These are phyloP conservation scores for Heterobasidion occidentale DNA, from an alignment of 1,284 basidiomycete species.

Conservation along the genomic window DNA sequence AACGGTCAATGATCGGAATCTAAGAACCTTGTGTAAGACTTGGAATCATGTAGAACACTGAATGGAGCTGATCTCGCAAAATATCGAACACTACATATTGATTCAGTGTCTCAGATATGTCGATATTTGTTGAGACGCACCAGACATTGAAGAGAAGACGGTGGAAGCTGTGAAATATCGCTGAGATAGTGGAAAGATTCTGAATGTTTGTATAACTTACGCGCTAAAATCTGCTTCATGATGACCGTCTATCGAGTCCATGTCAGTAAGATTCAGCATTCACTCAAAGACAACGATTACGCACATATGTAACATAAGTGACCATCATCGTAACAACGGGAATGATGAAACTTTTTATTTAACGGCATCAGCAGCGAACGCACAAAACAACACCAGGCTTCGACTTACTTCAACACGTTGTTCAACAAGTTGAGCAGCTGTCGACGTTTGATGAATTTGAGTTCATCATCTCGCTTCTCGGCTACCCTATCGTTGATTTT, in stretches of 20 bases:
- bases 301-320: constrained; percentile 54
- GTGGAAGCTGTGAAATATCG: constrained; percentile 20
- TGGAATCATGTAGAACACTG: constrained; percentile 24
- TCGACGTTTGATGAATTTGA: constrained; percentile 36
- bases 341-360: constrained; percentile 41
- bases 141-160: constrained; percentile 32
- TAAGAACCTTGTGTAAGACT: constrained; percentile 22
- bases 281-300: constrained; percentile 6
- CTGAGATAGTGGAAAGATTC: constrained; percentile 14
- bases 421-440: constrained; percentile 30
- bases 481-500: constrained; percentile 35
- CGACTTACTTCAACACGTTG: constrained; percentile 27
- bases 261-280: not conserved
- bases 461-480: constrained; percentile 47
- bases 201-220: constrained; percentile 9
- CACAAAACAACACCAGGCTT: constrained; percentile 7
- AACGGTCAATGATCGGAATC: constrained; percentile 17
- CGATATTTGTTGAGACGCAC: constrained; percentile 1
- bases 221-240: constrained; percentile 23
- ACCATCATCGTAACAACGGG: constrained; percentile 60
- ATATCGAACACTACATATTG: constrained; percentile 26
- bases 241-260: constrained; percentile 21
- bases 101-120: not conserved
- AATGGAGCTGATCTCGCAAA: constrained; percentile 23
- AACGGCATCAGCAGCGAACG: constrained; percentile 2